phyloP scores from a whole-genome alignment of 176 grass and related monocot genomes.

The Tillandsia fasciculata region DNA sequence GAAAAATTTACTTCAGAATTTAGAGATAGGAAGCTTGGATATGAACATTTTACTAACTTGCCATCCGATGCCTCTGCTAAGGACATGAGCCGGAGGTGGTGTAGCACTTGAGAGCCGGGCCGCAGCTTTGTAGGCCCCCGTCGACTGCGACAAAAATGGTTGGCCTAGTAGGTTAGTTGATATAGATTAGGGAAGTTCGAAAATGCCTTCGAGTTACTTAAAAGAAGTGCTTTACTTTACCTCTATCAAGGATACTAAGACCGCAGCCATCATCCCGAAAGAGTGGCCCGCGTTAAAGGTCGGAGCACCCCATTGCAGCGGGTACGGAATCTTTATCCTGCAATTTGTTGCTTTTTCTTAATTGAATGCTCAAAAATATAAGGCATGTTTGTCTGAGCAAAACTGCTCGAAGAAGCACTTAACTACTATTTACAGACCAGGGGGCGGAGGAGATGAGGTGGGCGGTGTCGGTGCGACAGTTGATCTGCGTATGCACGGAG shows the following conservation, averaged over 20 bases:
- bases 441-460: conserved; percentile 84
- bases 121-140: conserved; percentile 79
- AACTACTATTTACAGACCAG: conserved; percentile 31
- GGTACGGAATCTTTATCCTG: conserved; percentile 96
- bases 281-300: conserved; percentile 88
- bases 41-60: conserved; percentile 37
- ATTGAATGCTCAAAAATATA: not conserved
- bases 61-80: conserved; percentile 94
- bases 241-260: conserved; percentile 90
- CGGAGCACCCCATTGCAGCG: conserved; percentile 92
- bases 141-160: conserved; percentile 45
- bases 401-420: no score
- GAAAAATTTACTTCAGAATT: conserved; percentile 2
- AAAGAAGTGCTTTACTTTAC: conserved; percentile 15
- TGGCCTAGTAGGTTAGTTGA: conserved; percentile 8
- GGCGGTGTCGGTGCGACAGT: conserved; percentile 64
- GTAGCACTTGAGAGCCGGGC: conserved; percentile 86
- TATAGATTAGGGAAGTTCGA: no score
- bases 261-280: conserved; percentile 96
- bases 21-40: conserved; percentile 11
- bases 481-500: conserved; percentile 55
- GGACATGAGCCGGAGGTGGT: conserved; percentile 81
- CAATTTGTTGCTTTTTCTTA: not conserved
- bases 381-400: no score
- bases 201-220: not conserved